Conservation (phyloP, 164 flowering plant genomes). For the Sextonia rubra region DNA sequence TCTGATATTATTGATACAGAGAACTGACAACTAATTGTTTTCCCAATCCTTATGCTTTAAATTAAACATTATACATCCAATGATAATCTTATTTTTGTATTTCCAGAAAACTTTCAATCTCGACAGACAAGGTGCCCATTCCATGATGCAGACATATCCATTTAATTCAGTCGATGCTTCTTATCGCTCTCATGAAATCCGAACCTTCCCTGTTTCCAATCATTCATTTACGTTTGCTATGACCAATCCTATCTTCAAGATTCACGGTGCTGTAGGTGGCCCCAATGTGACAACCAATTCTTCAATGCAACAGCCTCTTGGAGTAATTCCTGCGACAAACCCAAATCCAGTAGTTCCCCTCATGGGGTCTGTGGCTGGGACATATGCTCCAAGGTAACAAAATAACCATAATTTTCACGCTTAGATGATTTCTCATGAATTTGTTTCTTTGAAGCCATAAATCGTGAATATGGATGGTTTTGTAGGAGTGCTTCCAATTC, state of each 20-base stretch:
- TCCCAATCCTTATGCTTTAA: neutral
- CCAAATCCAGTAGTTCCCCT: conserved; percentile 25
- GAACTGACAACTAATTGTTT: neutral
- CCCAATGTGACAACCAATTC: conserved; percentile 26
- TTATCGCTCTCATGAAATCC: conserved; percentile 30
- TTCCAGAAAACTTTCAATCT: conserved; percentile 32
- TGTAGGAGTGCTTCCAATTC: conserved; percentile 43
- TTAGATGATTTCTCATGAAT: neutral
- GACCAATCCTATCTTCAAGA: conserved; percentile 43
- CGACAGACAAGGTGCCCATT: conserved; percentile 32
- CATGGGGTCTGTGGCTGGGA: conserved; percentile 27
- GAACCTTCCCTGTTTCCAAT: conserved; percentile 36
- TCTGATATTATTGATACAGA: neutral
- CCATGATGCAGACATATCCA: conserved; percentile 29
- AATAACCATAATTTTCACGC: neutral
- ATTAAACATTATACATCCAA: neutral
- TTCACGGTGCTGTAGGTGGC: conserved; percentile 30
- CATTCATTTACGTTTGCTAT: conserved; percentile 34
- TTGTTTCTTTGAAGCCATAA: neutral
- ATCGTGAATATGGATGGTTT: conserved; percentile 1
- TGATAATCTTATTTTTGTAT: neutral
- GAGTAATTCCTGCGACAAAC: conserved; percentile 43
- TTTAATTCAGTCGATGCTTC: conserved; percentile 29
- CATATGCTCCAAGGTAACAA: conserved; percentile 46
- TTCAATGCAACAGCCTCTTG: conserved; percentile 38